Percentiles rank a stretch among this genome's conserved stretches.
Evolutionary conservation across 1,284 basidiomycete genomes (phyloP).

Genomic region (Boletus smithii): DNA sequence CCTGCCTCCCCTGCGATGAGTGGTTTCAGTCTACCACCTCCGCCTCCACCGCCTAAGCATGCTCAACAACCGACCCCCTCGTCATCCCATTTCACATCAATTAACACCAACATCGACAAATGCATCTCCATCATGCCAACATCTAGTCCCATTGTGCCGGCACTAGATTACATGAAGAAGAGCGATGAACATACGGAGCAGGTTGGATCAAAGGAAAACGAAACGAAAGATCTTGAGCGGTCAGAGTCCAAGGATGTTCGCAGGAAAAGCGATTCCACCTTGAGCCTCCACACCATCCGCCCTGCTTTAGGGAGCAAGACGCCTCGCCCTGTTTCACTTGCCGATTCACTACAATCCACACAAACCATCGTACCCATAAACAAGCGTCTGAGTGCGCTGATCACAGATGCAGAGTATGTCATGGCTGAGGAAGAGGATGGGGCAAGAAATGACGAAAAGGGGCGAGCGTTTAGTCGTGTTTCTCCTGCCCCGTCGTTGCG

Average conservation of each 20-base stretch:
- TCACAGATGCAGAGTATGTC: slow-evolving; percentile 60
- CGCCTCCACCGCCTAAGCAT: slow-evolving; percentile 39
- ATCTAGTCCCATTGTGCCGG: slow-evolving; percentile 34
- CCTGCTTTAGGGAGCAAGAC: slow-evolving; percentile 49
- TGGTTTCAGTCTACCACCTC: slow-evolving; percentile 26
- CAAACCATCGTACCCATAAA: slow-evolving; percentile 62
- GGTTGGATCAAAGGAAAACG: slow-evolving; percentile 26
- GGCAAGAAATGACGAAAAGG: slow-evolving; percentile 36
- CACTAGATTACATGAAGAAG: slow-evolving; percentile 35
- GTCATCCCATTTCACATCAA: slow-evolving; percentile 18
- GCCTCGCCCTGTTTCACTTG: slow-evolving; percentile 69
- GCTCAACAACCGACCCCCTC: slow-evolving; percentile 8
- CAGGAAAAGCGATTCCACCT: slow-evolving; percentile 73
- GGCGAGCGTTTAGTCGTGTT: slow-evolving; percentile 17
- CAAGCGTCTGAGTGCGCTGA: slow-evolving; percentile 63
- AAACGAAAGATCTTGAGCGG: slow-evolving; percentile 39
- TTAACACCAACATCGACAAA: slow-evolving; percentile 31
- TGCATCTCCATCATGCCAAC: slow-evolving; percentile 31
- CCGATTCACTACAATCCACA: slow-evolving; percentile 67
- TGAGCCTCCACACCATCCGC: slow-evolving; percentile 66
- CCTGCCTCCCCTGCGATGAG: slow-evolving; percentile 32
- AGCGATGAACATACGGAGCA: slow-evolving; percentile 29
- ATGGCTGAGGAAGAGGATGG: slow-evolving; percentile 50
- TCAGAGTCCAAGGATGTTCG: slow-evolving; percentile 59
- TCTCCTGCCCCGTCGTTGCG: slow-evolving; percentile 34